Evolutionary conservation across 225 moss, liverwort and hornwort species (phyloP).

Genomic region (Marchantia paleacea): DNA sequence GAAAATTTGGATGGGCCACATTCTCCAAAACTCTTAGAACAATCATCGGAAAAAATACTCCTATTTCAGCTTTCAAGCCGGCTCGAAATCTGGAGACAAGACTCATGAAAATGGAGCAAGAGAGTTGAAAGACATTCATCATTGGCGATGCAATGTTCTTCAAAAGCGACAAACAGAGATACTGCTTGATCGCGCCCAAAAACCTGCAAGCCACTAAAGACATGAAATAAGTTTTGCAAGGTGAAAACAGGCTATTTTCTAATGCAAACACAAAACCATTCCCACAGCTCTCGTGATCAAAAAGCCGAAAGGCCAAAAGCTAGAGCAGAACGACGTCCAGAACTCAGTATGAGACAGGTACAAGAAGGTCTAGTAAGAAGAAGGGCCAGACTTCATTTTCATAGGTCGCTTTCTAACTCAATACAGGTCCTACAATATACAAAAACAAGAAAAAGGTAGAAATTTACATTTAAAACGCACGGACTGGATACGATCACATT

Average conservation of each 20-base stretch:
- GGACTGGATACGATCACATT: too few relatives aligned
- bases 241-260: background rate
- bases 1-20: constrained; percentile 91
- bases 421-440: too few relatives aligned
- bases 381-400: too few relatives aligned
- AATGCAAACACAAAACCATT: background rate
- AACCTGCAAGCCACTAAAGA: constrained; percentile 61
- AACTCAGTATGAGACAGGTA: too few relatives aligned
- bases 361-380: too few relatives aligned
- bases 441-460: too few relatives aligned
- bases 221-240: constrained; percentile 15
- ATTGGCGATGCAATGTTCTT: constrained; percentile 97
- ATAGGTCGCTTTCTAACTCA: too few relatives aligned
- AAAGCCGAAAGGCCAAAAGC: background rate
- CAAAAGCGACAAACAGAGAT: constrained; percentile 87
- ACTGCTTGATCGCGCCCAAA: constrained; percentile 99
- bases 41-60: constrained; percentile 99
- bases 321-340: background rate
- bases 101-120: constrained; percentile 99
- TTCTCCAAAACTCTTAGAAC: constrained; percentile 96
- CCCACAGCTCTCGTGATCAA: background rate
- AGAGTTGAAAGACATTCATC: constrained; percentile 99
- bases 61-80: constrained; percentile 95
- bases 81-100: constrained; percentile 98
- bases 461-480: too few relatives aligned